These are phyloP conservation scores for Calonectria leucothoes DNA, from an alignment of 2,329 filamentous ascomycete species.

Conservation along the genomic window DNA sequence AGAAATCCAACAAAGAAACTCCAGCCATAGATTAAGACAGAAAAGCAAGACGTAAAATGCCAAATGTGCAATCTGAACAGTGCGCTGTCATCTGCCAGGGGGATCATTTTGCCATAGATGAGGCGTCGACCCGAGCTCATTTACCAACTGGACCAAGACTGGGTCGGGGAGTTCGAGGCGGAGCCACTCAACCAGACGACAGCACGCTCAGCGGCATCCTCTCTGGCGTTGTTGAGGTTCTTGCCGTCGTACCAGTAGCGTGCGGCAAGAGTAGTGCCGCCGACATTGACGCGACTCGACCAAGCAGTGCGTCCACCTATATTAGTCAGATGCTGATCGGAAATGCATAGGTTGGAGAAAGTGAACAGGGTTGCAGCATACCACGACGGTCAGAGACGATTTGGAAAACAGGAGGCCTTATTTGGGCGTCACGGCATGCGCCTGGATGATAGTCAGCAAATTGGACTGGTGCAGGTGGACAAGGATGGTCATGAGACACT, in stretches of 20 bases:
- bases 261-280: slow-evolving; percentile 73
- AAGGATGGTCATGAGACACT: slow-evolving; percentile 25
- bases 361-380: slow-evolving; percentile 49
- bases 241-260: slow-evolving; percentile 93
- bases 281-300: slow-evolving; percentile 83
- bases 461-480: background rate
- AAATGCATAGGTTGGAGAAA: background rate
- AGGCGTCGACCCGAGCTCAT: background rate
- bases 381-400: slow-evolving; percentile 82
- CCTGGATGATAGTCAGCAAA: slow-evolving; percentile 53
- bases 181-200: slow-evolving; percentile 65
- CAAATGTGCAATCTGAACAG: slow-evolving; percentile 13
- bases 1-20: slow-evolving; percentile 19
- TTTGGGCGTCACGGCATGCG: slow-evolving; percentile 65
- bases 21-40: slow-evolving; percentile 20
- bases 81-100: background rate
- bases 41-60: slow-evolving; percentile 12
- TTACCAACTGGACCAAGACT: slow-evolving; percentile 38
- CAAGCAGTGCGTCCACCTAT: slow-evolving; percentile 90
- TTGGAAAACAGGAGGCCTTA: slow-evolving; percentile 71
- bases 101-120: background rate
- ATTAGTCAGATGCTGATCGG: slow-evolving; percentile 4
- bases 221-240: slow-evolving; percentile 86
- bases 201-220: slow-evolving; percentile 91
- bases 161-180: slow-evolving; percentile 38